Conservation (phyloP, 768 basidiomycete species). For the Podaxis sp. region DNA sequence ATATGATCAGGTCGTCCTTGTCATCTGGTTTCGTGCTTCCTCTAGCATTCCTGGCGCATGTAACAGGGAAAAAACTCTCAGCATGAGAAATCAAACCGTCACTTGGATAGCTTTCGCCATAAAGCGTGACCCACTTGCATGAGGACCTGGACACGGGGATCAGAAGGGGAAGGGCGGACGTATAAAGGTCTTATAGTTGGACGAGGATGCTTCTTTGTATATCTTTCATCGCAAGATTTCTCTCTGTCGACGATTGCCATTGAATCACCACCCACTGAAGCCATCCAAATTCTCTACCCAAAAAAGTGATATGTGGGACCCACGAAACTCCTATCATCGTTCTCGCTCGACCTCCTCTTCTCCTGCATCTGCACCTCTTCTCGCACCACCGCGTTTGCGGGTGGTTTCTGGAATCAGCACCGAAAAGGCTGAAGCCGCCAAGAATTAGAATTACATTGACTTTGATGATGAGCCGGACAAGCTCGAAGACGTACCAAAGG, state of each 20-base stretch:
- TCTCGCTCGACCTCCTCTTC: conserved; percentile 41
- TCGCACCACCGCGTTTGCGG: conserved; percentile 51
- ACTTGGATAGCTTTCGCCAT: conserved; percentile 26
- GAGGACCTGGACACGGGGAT: conserved; percentile 27
- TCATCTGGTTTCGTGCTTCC: conserved; percentile 25
- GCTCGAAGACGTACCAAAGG: conserved; percentile 71
- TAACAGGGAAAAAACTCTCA: not conserved
- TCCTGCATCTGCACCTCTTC: conserved; percentile 42
- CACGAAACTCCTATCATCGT: conserved; percentile 25
- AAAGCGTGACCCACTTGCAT: conserved; percentile 30
- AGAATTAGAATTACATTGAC: conserved; percentile 62
- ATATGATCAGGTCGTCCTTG: conserved; percentile 1
- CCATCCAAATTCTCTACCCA: conserved; percentile 21
- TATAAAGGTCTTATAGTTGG: conserved; percentile 34
- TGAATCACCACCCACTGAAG: conserved; percentile 18
- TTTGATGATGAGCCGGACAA: conserved; percentile 79
- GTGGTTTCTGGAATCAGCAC: conserved; percentile 72
- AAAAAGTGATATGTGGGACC: conserved; percentile 22
- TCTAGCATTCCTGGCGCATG: conserved; percentile 27
- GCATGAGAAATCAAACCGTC: not conserved
- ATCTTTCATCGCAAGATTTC: conserved; percentile 30
- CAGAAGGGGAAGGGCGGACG: conserved; percentile 14
- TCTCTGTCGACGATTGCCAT: conserved; percentile 11
- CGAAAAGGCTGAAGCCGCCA: conserved; percentile 74
- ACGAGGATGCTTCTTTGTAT: conserved; percentile 44